Conservation (phyloP, 805 yeast species). For the Pichia nanzhaoensis region DNA sequence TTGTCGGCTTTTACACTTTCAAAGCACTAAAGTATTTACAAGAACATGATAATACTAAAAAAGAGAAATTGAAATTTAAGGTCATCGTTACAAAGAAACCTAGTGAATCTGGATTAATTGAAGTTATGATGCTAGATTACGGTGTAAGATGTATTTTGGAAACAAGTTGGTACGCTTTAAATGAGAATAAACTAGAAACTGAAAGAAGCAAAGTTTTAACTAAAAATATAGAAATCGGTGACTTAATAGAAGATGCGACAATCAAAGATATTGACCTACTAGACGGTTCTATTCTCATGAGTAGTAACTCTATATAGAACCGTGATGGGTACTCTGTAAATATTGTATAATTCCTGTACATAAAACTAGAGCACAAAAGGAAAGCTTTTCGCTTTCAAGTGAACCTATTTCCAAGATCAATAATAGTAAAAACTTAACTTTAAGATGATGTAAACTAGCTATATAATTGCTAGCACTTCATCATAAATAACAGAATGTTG, state of each 20-base stretch:
- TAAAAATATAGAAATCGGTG: conserved; percentile 37
- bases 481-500: no score
- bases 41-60: conserved; percentile 16
- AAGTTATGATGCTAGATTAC: conserved; percentile 26
- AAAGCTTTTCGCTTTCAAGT: no score
- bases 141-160: conserved; percentile 27
- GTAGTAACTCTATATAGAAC: conserved; percentile 19
- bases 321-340: conserved; percentile 24
- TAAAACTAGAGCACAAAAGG: no score
- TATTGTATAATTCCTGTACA: conserved; percentile 15
- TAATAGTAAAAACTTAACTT: no score
- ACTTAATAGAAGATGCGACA: conserved; percentile 32
- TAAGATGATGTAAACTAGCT: no score
- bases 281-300: conserved; percentile 35
- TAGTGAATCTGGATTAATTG: conserved; percentile 30
- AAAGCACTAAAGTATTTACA: conserved; percentile 25
- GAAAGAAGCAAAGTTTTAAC: conserved; percentile 18
- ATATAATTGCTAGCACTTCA: no score
- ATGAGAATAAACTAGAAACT: conserved; percentile 13
- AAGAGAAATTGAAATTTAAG: conserved; percentile 32
- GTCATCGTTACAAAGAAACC: conserved; percentile 40
- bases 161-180: conserved; percentile 25
- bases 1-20: conserved; percentile 27
- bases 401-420: no score
- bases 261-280: conserved; percentile 38